phyloP scores from a whole-genome alignment of 257 asterid species.

The Solanum acaule region DNA sequence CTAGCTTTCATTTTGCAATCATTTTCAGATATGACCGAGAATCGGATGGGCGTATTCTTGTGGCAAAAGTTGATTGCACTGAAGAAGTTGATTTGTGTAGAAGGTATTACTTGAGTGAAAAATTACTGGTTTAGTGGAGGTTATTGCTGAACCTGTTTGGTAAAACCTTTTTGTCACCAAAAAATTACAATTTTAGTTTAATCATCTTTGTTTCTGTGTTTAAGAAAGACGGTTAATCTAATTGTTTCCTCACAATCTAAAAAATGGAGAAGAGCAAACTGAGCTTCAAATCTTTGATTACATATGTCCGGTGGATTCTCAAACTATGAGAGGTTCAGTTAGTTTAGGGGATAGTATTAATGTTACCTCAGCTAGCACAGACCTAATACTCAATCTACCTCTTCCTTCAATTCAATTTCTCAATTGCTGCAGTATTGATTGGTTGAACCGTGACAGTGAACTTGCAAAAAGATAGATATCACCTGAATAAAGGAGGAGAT shows the following conservation, averaged over 20 bases:
- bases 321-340: background rate
- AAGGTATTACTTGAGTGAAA: constrained; percentile 38
- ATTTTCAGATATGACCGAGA: constrained; percentile 66
- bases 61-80: constrained; percentile 94
- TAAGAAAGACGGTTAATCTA: background rate
- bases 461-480: background rate
- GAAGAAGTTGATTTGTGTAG: constrained; percentile 68
- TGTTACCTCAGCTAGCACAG: background rate
- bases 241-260: background rate
- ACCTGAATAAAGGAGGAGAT: background rate
- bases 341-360: background rate
- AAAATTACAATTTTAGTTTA: background rate
- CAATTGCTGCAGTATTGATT: background rate
- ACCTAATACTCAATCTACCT: background rate
- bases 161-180: background rate
- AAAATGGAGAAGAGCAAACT: background rate
- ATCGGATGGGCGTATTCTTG: constrained; percentile 72
- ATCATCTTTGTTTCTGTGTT: background rate
- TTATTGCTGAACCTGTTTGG: background rate
- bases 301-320: background rate
- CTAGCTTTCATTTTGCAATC: constrained; percentile 14
- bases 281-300: background rate
- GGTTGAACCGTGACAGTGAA: background rate
- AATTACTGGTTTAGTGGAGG: background rate
- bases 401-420: background rate